Conservation (phyloP, 805 yeast genomes). For the Sugiyamaella floridensis region DNA sequence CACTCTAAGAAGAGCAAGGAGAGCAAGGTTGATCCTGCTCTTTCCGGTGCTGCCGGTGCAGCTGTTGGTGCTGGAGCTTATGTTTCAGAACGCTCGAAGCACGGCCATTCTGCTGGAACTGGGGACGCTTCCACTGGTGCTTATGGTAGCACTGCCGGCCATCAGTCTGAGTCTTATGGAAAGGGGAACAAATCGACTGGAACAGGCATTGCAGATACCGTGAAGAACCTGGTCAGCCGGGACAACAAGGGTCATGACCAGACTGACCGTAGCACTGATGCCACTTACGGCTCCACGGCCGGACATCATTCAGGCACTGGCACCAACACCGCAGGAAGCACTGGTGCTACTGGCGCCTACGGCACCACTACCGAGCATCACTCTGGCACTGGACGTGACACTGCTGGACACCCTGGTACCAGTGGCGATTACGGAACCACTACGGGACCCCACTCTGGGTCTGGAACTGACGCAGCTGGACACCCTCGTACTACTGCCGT, state of each 20-base stretch:
- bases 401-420: not conserved
- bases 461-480: too few species aligned
- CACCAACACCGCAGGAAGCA: constrained; percentile 1
- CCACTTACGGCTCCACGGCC: not conserved
- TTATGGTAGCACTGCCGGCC: not conserved
- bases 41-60: constrained; percentile 1
- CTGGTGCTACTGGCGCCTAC: too few species aligned
- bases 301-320: not conserved
- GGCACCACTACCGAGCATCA: not conserved
- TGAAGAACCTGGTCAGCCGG: too few species aligned
- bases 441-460: not conserved
- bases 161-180: too few species aligned
- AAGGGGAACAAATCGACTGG: not conserved
- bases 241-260: not conserved
- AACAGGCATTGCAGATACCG: not conserved
- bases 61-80: not conserved
- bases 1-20: not conserved
- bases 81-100: not conserved
- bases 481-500: not conserved
- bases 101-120: not conserved
- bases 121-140: not conserved
- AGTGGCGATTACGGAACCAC: not conserved
- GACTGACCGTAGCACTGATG: constrained; percentile 7
- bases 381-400: not conserved
- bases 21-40: constrained; percentile 3